A percentile compares a stretch with the other conserved stretches of the same genome.
phyloP scores from a whole-genome alignment of 129 eudicot species.

The Arctium minus region DNA sequence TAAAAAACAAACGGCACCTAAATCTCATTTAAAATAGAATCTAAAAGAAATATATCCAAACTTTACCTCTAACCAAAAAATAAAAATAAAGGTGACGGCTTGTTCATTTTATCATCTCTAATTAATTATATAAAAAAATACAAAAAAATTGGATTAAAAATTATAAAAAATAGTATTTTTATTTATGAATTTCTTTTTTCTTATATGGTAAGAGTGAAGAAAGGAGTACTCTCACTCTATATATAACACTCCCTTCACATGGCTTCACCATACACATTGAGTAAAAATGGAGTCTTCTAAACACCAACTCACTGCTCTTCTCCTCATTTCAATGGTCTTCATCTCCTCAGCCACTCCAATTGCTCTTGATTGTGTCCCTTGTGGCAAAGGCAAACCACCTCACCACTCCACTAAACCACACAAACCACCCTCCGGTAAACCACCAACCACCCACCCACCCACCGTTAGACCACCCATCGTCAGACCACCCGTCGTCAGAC shows the following conservation, averaged over 20 bases:
- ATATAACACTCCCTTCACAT: conserved; percentile 25
- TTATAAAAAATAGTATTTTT: neutral
- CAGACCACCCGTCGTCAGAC: conserved; percentile 26
- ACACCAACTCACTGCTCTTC: conserved; percentile 50
- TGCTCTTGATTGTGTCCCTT: conserved; percentile 59
- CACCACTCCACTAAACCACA: neutral
- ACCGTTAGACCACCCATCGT: conserved; percentile 5
- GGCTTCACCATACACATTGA: conserved; percentile 4
- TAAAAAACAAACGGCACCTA: no score
- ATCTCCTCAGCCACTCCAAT: conserved; percentile 51
- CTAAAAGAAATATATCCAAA: no score
- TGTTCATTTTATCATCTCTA: no score
- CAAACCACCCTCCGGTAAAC: conserved; percentile 8
- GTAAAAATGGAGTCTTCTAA: conserved; percentile 42
- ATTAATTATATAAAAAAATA: no score
- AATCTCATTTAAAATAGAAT: no score
- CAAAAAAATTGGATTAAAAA: no score
- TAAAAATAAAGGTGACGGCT: no score
- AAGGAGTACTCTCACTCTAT: conserved; percentile 11
- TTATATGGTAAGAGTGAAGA: neutral
- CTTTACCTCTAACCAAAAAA: no score
- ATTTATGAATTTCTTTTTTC: neutral
- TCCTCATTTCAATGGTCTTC: conserved; percentile 68
- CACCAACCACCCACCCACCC: conserved; percentile 28
- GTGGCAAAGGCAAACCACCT: conserved; percentile 35